A percentile compares a stretch with the other conserved stretches of the same genome.
These are phyloP conservation scores for Schizosaccharomyces cryophilus DNA, from an alignment of 805 yeast species.

Conservation along the genomic window DNA sequence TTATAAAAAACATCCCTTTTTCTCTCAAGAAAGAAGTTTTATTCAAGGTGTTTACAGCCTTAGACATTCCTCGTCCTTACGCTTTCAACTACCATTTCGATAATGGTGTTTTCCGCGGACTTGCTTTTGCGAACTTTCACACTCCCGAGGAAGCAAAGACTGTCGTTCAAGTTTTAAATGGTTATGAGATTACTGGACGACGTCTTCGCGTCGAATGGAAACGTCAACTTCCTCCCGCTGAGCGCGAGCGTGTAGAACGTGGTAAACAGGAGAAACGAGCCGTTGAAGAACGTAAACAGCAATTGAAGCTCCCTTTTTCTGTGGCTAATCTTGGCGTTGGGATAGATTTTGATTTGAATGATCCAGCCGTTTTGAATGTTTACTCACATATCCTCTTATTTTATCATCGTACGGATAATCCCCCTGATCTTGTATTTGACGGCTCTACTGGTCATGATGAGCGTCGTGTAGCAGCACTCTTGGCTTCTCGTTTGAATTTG, in stretches of 20 bases:
- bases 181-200: constrained; percentile 88
- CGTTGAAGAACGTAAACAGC: constrained; percentile 19
- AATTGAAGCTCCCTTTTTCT: background rate
- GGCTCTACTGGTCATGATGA: background rate
- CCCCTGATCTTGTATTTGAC: background rate
- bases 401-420: background rate
- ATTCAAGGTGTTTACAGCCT: constrained; percentile 74
- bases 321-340: background rate
- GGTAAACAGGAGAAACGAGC: constrained; percentile 90
- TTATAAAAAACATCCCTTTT: constrained; percentile 89
- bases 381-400: constrained; percentile 1
- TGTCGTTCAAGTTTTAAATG: constrained; percentile 64
- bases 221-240: constrained; percentile 84
- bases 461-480: background rate
- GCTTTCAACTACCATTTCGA: constrained; percentile 97
- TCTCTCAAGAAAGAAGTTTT: constrained; percentile 93
- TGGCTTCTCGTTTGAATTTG: background rate
- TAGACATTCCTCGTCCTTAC: constrained; percentile 76
- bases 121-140: constrained; percentile 93
- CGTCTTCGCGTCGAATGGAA: constrained; percentile 88
- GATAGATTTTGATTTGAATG: constrained; percentile 49
- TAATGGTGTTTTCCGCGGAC: constrained; percentile 88
- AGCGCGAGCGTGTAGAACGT: constrained; percentile 83
- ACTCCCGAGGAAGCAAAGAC: constrained; percentile 78
- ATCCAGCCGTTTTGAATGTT: constrained; percentile 43